Evolutionary conservation across 371 early-diverging fungal genomes (phyloP).

Genomic region (Dichotomocladium elegans): DNA sequence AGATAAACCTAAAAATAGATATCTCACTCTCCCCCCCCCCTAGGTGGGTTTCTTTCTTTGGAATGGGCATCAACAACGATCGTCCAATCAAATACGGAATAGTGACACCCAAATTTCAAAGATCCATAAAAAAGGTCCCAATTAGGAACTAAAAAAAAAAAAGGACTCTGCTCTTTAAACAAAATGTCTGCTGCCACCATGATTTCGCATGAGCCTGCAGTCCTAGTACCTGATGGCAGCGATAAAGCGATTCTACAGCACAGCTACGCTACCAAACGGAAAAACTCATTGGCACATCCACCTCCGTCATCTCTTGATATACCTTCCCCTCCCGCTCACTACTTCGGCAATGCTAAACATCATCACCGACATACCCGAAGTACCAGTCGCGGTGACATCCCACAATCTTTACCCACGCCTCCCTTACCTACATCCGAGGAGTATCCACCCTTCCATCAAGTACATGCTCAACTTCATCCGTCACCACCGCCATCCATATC

Average conservation of each 20-base stretch:
- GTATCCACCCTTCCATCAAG: background rate
- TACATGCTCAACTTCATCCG: background rate
- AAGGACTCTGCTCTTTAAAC: background rate
- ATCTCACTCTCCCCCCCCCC: no score
- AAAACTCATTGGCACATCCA: background rate
- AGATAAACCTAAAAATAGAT: no score
- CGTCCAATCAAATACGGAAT: no score
- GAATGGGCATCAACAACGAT: no score
- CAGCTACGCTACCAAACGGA: background rate
- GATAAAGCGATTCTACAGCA: background rate
- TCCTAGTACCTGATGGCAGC: slow-evolving; percentile 8
- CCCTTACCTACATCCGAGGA: slow-evolving; percentile 2
- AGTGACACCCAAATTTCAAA: no score
- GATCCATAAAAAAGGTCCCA: no score
- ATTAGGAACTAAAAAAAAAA: no score
- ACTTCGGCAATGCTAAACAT: slow-evolving; percentile 1
- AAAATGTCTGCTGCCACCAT: slow-evolving; percentile 14
- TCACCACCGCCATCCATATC: background rate
- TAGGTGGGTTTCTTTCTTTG: no score
- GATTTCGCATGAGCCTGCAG: slow-evolving; percentile 10
- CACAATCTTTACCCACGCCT: slow-evolving; percentile 6
- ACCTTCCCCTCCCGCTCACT: slow-evolving; percentile 3
- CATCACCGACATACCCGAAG: slow-evolving; percentile 9
- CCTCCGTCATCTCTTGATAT: slow-evolving; percentile 5
- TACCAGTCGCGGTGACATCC: background rate